These are phyloP conservation scores for Hansenula lynferdii DNA, from an alignment of 1,139 yeast species.

Conservation along the genomic window DNA sequence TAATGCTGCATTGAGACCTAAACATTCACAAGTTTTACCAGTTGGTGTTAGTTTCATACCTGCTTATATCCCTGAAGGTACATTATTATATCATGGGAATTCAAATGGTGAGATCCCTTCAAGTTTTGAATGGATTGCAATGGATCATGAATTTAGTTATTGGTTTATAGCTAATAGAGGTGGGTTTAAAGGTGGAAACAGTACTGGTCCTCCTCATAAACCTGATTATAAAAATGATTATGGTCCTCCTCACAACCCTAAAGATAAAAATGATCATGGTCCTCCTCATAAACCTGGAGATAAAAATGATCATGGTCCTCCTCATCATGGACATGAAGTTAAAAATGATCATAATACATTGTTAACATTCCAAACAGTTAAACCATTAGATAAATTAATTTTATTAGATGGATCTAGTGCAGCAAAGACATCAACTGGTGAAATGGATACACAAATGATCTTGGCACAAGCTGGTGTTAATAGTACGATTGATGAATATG, in stretches of 20 bases:
- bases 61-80: conserved; percentile 51
- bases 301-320: background rate
- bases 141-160: conserved; percentile 53
- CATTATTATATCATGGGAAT: conserved; percentile 46
- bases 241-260: background rate
- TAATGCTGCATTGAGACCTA: conserved; percentile 44
- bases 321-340: background rate
- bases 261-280: background rate
- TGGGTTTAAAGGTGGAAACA: conserved; percentile 9
- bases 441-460: conserved; percentile 50
- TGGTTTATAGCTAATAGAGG: conserved; percentile 30
- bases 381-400: conserved; percentile 41
- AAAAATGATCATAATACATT: conserved; percentile 20
- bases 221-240: too few species aligned
- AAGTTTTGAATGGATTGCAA: conserved; percentile 51
- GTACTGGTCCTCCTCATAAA: background rate
- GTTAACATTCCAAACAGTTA: conserved; percentile 38
- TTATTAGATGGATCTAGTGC: conserved; percentile 58
- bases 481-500: conserved; percentile 33
- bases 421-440: conserved; percentile 43
- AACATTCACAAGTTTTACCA: conserved; percentile 44
- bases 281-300: background rate
- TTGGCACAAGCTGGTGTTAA: conserved; percentile 22
- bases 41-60: conserved; percentile 54
- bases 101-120: conserved; percentile 33